phyloP scores from a whole-genome alignment of 805 yeast genomes.

The Lipomyces orientalis region DNA sequence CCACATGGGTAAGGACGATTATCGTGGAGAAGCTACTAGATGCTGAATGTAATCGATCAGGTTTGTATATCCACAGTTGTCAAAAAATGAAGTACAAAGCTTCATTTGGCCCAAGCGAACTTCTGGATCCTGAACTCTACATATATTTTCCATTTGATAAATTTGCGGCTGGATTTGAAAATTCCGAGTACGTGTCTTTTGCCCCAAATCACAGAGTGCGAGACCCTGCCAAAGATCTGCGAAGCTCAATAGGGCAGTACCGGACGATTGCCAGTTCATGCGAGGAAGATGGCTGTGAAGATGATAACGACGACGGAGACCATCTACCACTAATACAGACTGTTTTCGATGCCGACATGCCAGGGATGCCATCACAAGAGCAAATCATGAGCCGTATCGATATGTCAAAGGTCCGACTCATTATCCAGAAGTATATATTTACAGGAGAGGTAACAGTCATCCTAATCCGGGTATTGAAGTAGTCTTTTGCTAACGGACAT shows the following conservation, averaged over 20 bases:
- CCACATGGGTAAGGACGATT: slow-evolving; percentile 56
- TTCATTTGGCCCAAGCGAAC: slow-evolving; percentile 53
- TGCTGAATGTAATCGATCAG: slow-evolving; percentile 12
- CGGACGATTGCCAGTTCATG: background rate
- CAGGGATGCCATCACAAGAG: slow-evolving; percentile 16
- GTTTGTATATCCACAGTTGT: slow-evolving; percentile 80
- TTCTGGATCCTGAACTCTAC: slow-evolving; percentile 44
- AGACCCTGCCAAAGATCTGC: slow-evolving; percentile 35
- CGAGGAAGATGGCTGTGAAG: background rate
- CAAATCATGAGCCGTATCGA: background rate
- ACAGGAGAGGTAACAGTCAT: slow-evolving; percentile 5
- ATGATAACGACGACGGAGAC: slow-evolving; percentile 16
- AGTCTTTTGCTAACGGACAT: background rate
- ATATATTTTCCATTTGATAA: slow-evolving; percentile 23
- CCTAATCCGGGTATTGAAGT: background rate
- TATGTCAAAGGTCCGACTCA: background rate
- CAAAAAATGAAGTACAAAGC: slow-evolving; percentile 81
- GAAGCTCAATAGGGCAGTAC: background rate
- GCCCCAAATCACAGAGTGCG: slow-evolving; percentile 31
- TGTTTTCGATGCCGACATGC: slow-evolving; percentile 22
- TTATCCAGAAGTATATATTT: slow-evolving; percentile 10
- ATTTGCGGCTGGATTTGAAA: slow-evolving; percentile 27
- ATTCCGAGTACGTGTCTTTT: slow-evolving; percentile 30
- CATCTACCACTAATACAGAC: background rate
- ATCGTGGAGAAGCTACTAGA: background rate